Evolutionary conservation across 257 asterid genomes (phyloP).

Genomic region (Haberlea rhodopensis): DNA sequence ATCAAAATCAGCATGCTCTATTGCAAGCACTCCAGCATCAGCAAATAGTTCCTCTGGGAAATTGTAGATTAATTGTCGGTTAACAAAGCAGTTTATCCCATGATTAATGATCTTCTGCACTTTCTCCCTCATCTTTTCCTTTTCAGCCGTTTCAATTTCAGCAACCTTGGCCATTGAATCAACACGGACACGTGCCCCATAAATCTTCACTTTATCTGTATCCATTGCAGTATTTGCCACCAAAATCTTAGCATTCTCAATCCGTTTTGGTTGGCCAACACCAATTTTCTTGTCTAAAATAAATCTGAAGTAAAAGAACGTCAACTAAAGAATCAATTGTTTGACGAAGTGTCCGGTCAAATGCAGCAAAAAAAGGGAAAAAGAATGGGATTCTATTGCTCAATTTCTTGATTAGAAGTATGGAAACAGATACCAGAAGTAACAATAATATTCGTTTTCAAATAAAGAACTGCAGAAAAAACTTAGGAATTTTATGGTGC

Average conservation of each 20-base stretch:
- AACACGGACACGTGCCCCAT: slow-evolving; percentile 98
- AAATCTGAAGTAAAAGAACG: slow-evolving; percentile 49
- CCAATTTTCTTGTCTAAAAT: slow-evolving; percentile 96
- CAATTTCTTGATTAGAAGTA: slow-evolving; percentile 6
- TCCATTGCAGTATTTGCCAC: slow-evolving; percentile 99
- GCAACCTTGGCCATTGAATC: slow-evolving; percentile 99
- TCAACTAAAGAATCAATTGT: not conserved
- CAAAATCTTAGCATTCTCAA: slow-evolving; percentile 89
- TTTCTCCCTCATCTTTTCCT: slow-evolving; percentile 90
- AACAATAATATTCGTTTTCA: no score
- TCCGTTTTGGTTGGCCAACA: slow-evolving; percentile 96
- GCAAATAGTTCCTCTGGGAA: slow-evolving; percentile 97
- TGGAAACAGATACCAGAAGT: slow-evolving; percentile 1
- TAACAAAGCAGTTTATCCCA: slow-evolving; percentile 92
- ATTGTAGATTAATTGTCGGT: slow-evolving; percentile 90
- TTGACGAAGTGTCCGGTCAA: not conserved
- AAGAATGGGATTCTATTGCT: not conserved
- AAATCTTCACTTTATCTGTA: slow-evolving; percentile 94
- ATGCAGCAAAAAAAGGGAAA: slow-evolving; percentile 8
- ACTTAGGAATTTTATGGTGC: not conserved
- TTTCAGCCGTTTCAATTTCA: slow-evolving; percentile 90
- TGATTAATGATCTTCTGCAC: slow-evolving; percentile 82
- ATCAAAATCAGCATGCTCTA: slow-evolving; percentile 97
- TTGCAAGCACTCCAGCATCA: slow-evolving; percentile 91
- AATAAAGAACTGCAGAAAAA: no score